Percentiles rank a stretch among this genome's conserved stretches.
Conservation (phyloP, 2,329 filamentous ascomycete species). For the Claviceps maximensis region DNA sequence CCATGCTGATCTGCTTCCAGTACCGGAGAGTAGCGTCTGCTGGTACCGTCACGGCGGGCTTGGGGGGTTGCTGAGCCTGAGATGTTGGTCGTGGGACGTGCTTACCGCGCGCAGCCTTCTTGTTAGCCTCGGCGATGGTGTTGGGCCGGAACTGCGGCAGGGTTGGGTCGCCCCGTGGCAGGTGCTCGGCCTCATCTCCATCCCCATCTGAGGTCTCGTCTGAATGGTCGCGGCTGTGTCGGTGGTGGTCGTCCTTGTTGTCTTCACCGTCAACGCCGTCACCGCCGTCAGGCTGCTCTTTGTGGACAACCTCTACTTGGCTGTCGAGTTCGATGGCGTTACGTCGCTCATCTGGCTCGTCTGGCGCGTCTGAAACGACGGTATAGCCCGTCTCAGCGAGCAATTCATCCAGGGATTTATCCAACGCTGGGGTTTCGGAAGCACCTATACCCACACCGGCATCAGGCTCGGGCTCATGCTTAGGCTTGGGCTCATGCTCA, state of each 20-base stretch:
- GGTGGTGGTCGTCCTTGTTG: too few species aligned
- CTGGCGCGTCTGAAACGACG: constrained; percentile 18
- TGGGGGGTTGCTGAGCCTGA: background rate
- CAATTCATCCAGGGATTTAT: constrained; percentile 23
- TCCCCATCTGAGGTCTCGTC: constrained; percentile 11
- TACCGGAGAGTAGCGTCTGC: constrained; percentile 23
- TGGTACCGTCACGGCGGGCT: constrained; percentile 9
- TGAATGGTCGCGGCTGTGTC: background rate
- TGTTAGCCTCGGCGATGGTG: constrained; percentile 15
- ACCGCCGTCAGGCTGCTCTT: constrained; percentile 7
- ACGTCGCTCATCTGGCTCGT: constrained; percentile 12
- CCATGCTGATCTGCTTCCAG: constrained; percentile 45
- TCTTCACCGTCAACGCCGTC: constrained; percentile 5
- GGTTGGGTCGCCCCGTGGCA: constrained; percentile 41
- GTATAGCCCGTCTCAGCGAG: constrained; percentile 32
- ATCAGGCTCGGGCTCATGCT: background rate
- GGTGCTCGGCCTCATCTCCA: constrained; percentile 9
- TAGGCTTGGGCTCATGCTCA: background rate
- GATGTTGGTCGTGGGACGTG: background rate
- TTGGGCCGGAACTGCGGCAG: constrained; percentile 59
- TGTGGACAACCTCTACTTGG: constrained; percentile 12
- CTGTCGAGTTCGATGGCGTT: constrained; percentile 21
- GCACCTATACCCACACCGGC: background rate
- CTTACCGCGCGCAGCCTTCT: background rate
- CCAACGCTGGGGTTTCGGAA: background rate